Base-by-base conservation (phyloP, 495 filamentous ascomycete species). In the Cercophora scortea region DNA sequence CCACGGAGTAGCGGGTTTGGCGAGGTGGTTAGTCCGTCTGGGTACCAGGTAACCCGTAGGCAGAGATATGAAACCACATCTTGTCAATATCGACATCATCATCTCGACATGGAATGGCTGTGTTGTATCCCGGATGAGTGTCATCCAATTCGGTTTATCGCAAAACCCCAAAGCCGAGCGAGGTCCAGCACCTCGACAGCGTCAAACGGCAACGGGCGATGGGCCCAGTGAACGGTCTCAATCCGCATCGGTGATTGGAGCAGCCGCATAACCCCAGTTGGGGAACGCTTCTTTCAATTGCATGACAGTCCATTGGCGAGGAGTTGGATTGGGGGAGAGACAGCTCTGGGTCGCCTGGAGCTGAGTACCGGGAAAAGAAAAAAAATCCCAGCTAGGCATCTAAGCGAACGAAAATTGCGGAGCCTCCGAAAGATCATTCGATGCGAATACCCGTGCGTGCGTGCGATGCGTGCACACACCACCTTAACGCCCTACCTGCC, bases 391-490 rank as follows among this genome's bases (percentile, higher is more conserved):
- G 56, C 59, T 61, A 59, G 48, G 16, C 48, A 51, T 47, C 41
- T 58, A 56, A 50, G 52, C 52, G 52, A 35, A 50, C 51, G 44
- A 49, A 52, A 53, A 43, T 56, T 32, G 35, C 52, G 40, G 59
- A 65, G 56, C 52, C 25, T 25, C 25, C 63, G 59, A 60, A 56
- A 58, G 50, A 57, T 69, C 47, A 45, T 69, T 67, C 65, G 61
- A 67, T 68, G 60, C 25, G 25, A 25, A 25, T 25, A 25, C 25
- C 25, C 25, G 25, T 25, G 25, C 25, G 25, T 58, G 52, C 54
- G 49, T 61, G 25, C 25, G 25, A 61, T 49, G 59, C 59, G 59
- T 53, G 32, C 54, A 46, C 46, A 51, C 47, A 40, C 35, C 40
- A 45, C 51, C 32, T 35, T 45, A 35, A 47, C 43, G 19, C 19